Conservation (phyloP, 1,284 basidiomycete species). For the Boletus semigastroideus region DNA sequence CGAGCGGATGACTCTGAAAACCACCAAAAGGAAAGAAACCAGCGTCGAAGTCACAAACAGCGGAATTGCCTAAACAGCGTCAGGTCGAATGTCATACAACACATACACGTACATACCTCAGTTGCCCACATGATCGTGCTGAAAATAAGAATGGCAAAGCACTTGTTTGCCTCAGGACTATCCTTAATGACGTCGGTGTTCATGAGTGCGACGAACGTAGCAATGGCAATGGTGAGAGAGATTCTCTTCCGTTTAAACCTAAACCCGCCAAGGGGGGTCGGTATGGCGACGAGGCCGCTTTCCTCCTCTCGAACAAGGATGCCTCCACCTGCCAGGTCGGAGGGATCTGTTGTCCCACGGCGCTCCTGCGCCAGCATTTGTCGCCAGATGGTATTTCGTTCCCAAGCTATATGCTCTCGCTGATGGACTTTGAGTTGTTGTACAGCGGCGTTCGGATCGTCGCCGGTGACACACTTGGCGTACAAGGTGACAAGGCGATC, state of each 20-base stretch:
- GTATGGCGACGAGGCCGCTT: constrained; percentile 50
- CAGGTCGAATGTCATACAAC: background rate
- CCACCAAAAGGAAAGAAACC: constrained; percentile 90
- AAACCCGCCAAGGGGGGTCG: constrained; percentile 63
- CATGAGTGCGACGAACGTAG: constrained; percentile 60
- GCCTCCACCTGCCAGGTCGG: constrained; percentile 44
- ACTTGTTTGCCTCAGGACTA: constrained; percentile 82
- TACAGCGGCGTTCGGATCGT: constrained; percentile 70
- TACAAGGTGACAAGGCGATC: constrained; percentile 73
- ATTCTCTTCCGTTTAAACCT: constrained; percentile 65
- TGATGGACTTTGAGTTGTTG: constrained; percentile 88
- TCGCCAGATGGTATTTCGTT: constrained; percentile 94
- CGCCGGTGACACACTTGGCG: constrained; percentile 82
- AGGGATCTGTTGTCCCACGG: constrained; percentile 52
- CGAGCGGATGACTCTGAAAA: constrained; percentile 75
- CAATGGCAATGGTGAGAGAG: constrained; percentile 57
- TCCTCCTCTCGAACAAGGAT: constrained; percentile 56
- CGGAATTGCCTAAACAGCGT: constrained; percentile 77
- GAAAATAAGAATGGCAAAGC: constrained; percentile 88
- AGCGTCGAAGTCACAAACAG: constrained; percentile 94
- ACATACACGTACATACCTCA: constrained; percentile 57
- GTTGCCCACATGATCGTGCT: constrained; percentile 96
- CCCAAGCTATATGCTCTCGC: constrained; percentile 93
- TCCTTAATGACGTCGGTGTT: constrained; percentile 58
- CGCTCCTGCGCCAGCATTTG: constrained; percentile 95